These are phyloP conservation scores for Endothia cerciana DNA, from an alignment of 2,329 filamentous ascomycete species.

Conservation along the genomic window DNA sequence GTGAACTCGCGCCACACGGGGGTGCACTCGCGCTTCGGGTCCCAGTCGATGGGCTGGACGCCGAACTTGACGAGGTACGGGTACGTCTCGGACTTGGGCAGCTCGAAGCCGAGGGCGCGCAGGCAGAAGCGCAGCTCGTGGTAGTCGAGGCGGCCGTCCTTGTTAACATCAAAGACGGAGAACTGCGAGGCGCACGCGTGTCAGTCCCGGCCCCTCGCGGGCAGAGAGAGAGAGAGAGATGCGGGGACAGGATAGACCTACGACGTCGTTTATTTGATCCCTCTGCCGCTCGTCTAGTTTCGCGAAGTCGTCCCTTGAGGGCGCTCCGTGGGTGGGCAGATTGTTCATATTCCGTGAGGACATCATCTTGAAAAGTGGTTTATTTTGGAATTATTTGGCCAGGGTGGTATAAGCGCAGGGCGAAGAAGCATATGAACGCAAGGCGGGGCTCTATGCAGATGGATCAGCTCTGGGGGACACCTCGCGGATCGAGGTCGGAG, in stretches of 20 bases:
- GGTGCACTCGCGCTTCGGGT: slow-evolving; percentile 55
- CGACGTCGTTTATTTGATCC: slow-evolving; percentile 92
- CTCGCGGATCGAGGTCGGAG: neutral
- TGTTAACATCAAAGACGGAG: slow-evolving; percentile 94
- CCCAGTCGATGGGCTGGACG: slow-evolving; percentile 66
- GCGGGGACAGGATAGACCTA: slow-evolving; percentile 50
- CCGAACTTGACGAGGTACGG: slow-evolving; percentile 81
- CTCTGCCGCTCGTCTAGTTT: slow-evolving; percentile 81
- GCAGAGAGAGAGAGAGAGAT: neutral
- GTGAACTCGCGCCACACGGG: slow-evolving; percentile 73
- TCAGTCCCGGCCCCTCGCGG: slow-evolving; percentile 29
- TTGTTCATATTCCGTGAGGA: slow-evolving; percentile 28
- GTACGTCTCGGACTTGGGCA: slow-evolving; percentile 84
- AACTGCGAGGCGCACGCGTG: slow-evolving; percentile 60
- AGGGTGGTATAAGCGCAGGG: slow-evolving; percentile 9
- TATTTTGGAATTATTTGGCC: slow-evolving; percentile 1
- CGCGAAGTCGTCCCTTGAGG: slow-evolving; percentile 41
- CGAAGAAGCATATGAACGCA: slow-evolving; percentile 5
- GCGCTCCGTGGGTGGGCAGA: slow-evolving; percentile 29
- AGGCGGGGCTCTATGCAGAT: neutral
- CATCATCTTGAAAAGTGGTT: slow-evolving; percentile 27
- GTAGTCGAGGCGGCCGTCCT: slow-evolving; percentile 92
- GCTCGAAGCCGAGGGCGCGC: slow-evolving; percentile 91
- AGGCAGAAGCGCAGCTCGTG: slow-evolving; percentile 97
- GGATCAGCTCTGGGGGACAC: neutral